A percentile compares a stretch with the other conserved stretches of the same genome.
These are phyloP conservation scores for Parachlorella kessleri DNA, from an alignment of 139 green algal species.

Conservation along the genomic window DNA sequence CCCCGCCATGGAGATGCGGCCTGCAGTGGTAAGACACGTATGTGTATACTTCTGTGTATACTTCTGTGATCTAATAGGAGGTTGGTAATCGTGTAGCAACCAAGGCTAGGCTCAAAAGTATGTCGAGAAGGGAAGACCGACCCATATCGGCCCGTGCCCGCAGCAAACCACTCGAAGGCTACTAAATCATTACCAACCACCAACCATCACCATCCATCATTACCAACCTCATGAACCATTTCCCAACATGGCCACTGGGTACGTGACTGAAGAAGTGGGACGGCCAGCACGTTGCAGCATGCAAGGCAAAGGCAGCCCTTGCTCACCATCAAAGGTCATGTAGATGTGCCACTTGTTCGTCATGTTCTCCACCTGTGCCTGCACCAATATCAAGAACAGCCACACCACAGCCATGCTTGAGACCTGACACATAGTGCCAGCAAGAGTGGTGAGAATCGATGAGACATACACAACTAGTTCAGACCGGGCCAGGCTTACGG, in stretches of 20 bases:
- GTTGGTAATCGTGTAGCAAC: neutral
- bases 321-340: conserved; percentile 93
- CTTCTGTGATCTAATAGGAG: too few species aligned
- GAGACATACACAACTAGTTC: too few species aligned
- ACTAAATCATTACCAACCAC: too few species aligned
- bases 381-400: too few species aligned
- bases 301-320: neutral
- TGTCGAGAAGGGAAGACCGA: neutral
- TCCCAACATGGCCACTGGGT: neutral
- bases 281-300: neutral
- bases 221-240: conserved; percentile 19
- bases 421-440: too few species aligned
- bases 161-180: too few species aligned
- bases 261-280: neutral
- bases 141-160: conserved; percentile 19
- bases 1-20: conserved; percentile 82
- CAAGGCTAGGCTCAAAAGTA: neutral
- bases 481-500: too few species aligned
- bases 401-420: too few species aligned
- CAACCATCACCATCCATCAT: too few species aligned
- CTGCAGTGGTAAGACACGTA: neutral
- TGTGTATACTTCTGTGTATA: neutral
- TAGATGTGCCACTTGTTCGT: conserved; percentile 91
- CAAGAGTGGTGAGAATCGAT: too few species aligned
- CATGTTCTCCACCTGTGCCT: conserved; percentile 93